Evolutionary conservation across 495 filamentous ascomycete species (phyloP).

Genomic region (Aspergillus homomorphus): DNA sequence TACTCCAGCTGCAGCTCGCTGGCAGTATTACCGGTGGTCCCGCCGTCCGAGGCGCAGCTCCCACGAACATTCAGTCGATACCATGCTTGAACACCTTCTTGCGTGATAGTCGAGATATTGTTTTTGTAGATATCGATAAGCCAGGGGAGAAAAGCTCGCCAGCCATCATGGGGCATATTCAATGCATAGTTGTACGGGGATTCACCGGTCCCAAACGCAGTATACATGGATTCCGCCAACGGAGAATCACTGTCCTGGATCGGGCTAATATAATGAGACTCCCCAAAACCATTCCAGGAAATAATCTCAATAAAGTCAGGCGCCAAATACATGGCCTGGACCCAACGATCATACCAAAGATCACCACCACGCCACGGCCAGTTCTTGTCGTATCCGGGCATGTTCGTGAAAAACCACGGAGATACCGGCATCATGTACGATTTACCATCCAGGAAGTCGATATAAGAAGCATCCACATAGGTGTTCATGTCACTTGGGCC

Average conservation of each 20-base stretch:
- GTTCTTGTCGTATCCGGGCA: constrained; percentile 61
- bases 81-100: constrained; percentile 57
- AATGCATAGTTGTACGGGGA: neutral
- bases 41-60: constrained; percentile 24
- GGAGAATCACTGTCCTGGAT: constrained; percentile 13
- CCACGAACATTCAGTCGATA: constrained; percentile 47
- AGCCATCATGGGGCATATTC: constrained; percentile 8
- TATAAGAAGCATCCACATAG: constrained; percentile 55
- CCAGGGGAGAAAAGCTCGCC: constrained; percentile 6
- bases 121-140: constrained; percentile 7
- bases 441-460: constrained; percentile 30
- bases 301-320: constrained; percentile 59
- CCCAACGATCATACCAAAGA: constrained; percentile 59
- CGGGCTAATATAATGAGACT: constrained; percentile 54
- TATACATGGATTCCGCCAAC: neutral
- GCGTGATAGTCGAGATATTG: neutral
- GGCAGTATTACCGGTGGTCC: constrained; percentile 35
- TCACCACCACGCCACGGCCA: constrained; percentile 56
- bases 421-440: constrained; percentile 72
- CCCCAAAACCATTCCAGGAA: constrained; percentile 68
- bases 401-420: constrained; percentile 68
- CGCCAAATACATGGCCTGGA: constrained; percentile 42
- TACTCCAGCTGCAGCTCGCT: constrained; percentile 20
- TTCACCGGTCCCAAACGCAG: neutral
- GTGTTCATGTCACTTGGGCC: constrained; percentile 49